These are phyloP conservation scores for Detonula confervacea DNA, from an alignment of 352 stramenopile genomes.

Conservation along the genomic window DNA sequence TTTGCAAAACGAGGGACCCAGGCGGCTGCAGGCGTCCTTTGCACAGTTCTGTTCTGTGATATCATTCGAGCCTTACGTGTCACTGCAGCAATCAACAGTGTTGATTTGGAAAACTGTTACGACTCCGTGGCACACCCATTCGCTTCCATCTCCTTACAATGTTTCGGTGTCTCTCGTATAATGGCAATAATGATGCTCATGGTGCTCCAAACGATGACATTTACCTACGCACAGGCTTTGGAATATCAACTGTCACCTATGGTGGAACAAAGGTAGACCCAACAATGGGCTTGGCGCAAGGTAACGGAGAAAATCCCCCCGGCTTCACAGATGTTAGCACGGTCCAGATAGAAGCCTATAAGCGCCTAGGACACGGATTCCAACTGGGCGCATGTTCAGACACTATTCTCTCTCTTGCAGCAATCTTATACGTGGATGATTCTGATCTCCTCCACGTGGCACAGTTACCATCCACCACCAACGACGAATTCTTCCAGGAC, in stretches of 20 bases:
- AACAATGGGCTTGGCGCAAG: constrained; percentile 7
- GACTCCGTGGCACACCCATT: constrained; percentile 18
- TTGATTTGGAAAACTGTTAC: constrained; percentile 18
- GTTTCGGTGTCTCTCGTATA: constrained; percentile 1
- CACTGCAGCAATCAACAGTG: not conserved
- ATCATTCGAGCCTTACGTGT: not conserved
- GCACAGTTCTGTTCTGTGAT: constrained; percentile 18
- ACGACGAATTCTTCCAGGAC: not conserved
- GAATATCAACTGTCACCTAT: not conserved
- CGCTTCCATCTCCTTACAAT: constrained; percentile 21
- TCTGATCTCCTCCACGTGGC: constrained; percentile 12
- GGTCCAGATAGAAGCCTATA: constrained; percentile 6
- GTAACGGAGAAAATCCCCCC: constrained; percentile 11
- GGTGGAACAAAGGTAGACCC: constrained; percentile 1
- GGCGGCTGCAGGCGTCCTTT: constrained; percentile 11
- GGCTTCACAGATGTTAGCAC: constrained; percentile 2
- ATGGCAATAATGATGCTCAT: constrained; percentile 1
- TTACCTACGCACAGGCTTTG: not conserved
- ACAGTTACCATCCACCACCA: fast-evolving
- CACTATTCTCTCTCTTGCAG: constrained; percentile 1
- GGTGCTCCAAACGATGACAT: constrained; percentile 36
- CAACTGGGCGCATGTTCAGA: not conserved
- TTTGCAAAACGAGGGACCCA: constrained; percentile 9
- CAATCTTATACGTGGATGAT: constrained; percentile 17
- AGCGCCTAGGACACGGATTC: constrained; percentile 1